phyloP scores from a whole-genome alignment of 2,329 filamentous ascomycete genomes.

The Sclerotinia trifoliorum region DNA sequence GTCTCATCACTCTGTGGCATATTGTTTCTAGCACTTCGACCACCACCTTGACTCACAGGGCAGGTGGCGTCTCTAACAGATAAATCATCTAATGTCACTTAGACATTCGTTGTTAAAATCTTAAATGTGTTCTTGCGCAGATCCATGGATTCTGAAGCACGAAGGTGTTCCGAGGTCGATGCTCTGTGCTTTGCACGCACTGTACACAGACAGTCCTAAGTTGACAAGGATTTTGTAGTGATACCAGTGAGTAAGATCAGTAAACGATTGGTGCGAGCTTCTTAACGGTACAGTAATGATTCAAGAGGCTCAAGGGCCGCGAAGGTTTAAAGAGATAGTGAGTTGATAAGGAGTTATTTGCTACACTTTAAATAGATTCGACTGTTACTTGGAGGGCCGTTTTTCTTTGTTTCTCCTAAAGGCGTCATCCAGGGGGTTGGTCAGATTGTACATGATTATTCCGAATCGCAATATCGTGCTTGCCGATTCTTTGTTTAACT shows the following conservation, averaged over 20 bases:
- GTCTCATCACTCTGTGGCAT: conserved; percentile 37
- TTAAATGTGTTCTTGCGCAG: conserved; percentile 12
- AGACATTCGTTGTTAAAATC: not conserved
- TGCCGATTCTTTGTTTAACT: not conserved
- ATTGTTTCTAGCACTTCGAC: conserved; percentile 29
- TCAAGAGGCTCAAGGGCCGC: not conserved
- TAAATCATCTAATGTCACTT: conserved; percentile 24
- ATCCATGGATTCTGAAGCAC: conserved; percentile 21
- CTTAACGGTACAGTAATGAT: conserved; percentile 3
- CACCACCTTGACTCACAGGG: conserved; percentile 23
- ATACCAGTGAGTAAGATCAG: not conserved
- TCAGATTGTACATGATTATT: not conserved
- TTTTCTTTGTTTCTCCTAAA: conserved; percentile 9
- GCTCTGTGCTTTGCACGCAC: conserved; percentile 19
- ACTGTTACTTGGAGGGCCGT: not conserved
- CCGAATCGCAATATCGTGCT: not conserved
- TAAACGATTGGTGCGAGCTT: conserved; percentile 23
- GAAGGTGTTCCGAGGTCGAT: conserved; percentile 21
- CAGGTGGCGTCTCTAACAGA: conserved; percentile 17
- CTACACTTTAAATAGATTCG: conserved; percentile 18
- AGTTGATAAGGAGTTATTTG: not conserved
- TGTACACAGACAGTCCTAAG: not conserved
- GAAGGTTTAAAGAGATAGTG: not conserved
- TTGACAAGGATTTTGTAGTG: conserved; percentile 3
- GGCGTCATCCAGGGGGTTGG: conserved; percentile 9